phyloP scores from a whole-genome alignment of 768 basidiomycete genomes.

The Hericium alpestre region DNA sequence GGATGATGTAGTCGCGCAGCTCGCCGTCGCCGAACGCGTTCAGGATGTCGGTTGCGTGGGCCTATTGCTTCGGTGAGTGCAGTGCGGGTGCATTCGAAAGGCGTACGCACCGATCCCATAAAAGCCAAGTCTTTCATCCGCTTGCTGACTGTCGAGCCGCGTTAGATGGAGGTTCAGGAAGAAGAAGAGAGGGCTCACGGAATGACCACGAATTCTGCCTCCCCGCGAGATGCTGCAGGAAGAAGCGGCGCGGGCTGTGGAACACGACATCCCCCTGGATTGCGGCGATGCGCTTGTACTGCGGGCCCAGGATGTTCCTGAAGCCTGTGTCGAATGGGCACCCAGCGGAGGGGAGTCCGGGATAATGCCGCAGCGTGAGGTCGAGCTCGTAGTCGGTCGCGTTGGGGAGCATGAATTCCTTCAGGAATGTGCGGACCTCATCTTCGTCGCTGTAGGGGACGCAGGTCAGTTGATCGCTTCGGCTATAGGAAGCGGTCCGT shows the following conservation, averaged over 20 bases:
- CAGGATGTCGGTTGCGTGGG: slow-evolving; percentile 14
- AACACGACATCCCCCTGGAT: slow-evolving; percentile 12
- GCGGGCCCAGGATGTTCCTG: slow-evolving; percentile 13
- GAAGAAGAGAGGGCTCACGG: background rate
- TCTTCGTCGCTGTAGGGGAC: background rate
- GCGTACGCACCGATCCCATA: slow-evolving; percentile 7
- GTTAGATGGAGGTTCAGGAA: too few relatives aligned
- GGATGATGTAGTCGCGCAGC: slow-evolving; percentile 10
- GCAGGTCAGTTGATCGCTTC: background rate
- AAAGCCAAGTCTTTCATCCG: slow-evolving; percentile 6
- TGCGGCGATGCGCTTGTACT: slow-evolving; percentile 10
- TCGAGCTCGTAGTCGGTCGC: slow-evolving; percentile 12
- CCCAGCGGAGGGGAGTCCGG: slow-evolving; percentile 7
- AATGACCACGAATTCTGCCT: slow-evolving; percentile 10
- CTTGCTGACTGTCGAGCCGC: slow-evolving; percentile 5
- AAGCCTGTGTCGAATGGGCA: slow-evolving; percentile 12
- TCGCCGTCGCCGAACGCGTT: slow-evolving; percentile 4
- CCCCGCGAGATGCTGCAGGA: slow-evolving; percentile 3
- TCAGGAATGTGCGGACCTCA: background rate
- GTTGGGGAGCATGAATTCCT: slow-evolving; percentile 15
- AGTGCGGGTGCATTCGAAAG: background rate
- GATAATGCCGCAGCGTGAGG: slow-evolving; percentile 14
- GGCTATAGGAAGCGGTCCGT: background rate
- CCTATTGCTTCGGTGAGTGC: background rate
- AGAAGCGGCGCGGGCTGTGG: slow-evolving; percentile 11